A percentile compares a stretch with the other conserved stretches of the same genome.
Evolutionary conservation across 2,329 filamentous ascomycete species (phyloP).

Genomic region (Geosmithia morbida): DNA sequence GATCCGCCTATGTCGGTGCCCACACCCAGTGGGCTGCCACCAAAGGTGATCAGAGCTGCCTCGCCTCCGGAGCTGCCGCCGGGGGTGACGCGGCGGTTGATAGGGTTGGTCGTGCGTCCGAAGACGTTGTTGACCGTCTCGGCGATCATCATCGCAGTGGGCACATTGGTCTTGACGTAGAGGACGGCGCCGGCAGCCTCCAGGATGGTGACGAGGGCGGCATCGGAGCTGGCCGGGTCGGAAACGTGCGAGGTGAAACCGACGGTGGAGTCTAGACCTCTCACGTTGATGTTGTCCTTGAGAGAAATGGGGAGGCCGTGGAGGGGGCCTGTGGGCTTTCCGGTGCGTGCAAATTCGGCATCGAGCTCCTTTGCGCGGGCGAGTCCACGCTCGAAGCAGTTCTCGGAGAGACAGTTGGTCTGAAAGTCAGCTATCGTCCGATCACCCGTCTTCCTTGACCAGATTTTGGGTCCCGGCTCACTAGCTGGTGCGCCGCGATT

Average conservation of each 20-base stretch:
- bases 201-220: constrained; percentile 42
- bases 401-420: constrained; percentile 36
- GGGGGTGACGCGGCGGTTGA: constrained; percentile 42
- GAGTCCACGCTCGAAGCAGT: constrained; percentile 38
- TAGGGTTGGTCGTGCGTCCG: constrained; percentile 48
- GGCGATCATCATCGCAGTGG: constrained; percentile 31
- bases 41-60: constrained; percentile 21
- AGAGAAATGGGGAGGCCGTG: constrained; percentile 40
- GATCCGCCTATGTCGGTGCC: constrained; percentile 32
- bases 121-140: constrained; percentile 43
- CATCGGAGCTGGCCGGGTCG: constrained; percentile 34
- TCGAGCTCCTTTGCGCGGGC: constrained; percentile 21
- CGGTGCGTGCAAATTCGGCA: neutral
- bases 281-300: constrained; percentile 42
- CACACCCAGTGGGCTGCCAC: constrained; percentile 22
- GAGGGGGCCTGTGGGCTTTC: constrained; percentile 32
- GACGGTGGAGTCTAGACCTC: constrained; percentile 33
- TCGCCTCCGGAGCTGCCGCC: constrained; percentile 53
- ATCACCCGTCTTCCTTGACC: neutral
- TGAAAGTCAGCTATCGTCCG: neutral
- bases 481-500: constrained; percentile 17
- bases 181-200: constrained; percentile 45
- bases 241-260: constrained; percentile 42
- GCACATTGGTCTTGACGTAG: constrained; percentile 57
- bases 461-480: neutral